A percentile compares a stretch with the other conserved stretches of the same genome.
Evolutionary conservation across 352 stramenopile species (phyloP).

Genomic region (Phytophthora megakarya): DNA sequence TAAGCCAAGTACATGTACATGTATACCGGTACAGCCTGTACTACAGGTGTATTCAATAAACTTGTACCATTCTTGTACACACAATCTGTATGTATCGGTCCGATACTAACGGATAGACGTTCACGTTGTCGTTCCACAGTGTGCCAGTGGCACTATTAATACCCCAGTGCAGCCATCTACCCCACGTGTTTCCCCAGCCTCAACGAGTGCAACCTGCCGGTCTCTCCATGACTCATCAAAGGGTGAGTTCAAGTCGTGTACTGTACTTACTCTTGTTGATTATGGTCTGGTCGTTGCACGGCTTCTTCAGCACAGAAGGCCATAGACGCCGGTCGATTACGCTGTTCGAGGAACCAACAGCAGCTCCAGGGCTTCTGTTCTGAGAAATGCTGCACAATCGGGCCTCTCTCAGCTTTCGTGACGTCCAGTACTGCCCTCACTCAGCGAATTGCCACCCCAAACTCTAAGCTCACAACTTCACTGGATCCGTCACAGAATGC

Average conservation of each 20-base stretch:
- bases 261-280: not conserved
- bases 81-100: not conserved
- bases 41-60: too few species aligned
- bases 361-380: slow-evolving; percentile 1
- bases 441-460: slow-evolving; percentile 45
- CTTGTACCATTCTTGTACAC: too few species aligned
- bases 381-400: slow-evolving; percentile 3
- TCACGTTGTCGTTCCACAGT: slow-evolving; percentile 5
- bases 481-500: slow-evolving; percentile 22
- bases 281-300: slow-evolving; percentile 8
- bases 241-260: not conserved
- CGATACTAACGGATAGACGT: slow-evolving; percentile 3
- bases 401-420: not conserved
- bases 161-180: not conserved
- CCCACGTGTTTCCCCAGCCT: slow-evolving; percentile 21
- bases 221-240: slow-evolving; percentile 12
- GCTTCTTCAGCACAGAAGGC: slow-evolving; percentile 16
- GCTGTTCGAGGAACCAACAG: not conserved
- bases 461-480: slow-evolving; percentile 31
- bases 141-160: not conserved
- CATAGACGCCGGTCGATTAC: slow-evolving; percentile 7
- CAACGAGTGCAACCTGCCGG: slow-evolving; percentile 11
- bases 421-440: not conserved
- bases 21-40: too few species aligned
- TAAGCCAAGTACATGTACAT: too few species aligned